Base-by-base conservation (phyloP, 2,329 filamentous ascomycete species). In the Lachnellula cervina region DNA sequence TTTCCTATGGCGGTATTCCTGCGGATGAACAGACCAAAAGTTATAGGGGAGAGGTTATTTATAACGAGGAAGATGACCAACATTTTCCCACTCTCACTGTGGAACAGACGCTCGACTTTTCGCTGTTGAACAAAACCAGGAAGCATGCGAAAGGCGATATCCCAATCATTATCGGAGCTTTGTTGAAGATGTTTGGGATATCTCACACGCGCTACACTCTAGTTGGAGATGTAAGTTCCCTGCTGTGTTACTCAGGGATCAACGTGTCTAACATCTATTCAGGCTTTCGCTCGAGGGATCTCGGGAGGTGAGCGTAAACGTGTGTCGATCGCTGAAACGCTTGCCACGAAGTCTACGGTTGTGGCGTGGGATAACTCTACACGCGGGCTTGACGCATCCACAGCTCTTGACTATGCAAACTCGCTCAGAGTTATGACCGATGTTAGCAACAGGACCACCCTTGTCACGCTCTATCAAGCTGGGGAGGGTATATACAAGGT, bases 321-420 rank as follows among this genome's bases (percentile, higher is more conserved):
- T 66, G 88, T 90, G 8, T 86, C 84, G 21, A 90, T 93, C 60
- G 87, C 87, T 1, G 89, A 93, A 71, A 89, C 87, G 0, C 72
- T 93, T 21, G 85, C 87, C 4, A 87, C 87, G 6, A 87, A 88
- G 69, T 84, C 84, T 0, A 84, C 86, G 0, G 84, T 92, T 1
- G 83, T 88, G 35, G 86, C 84, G 59, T 92, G 87, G 87, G 89
- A 93, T 63, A 93, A 93, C 69, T 86, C 82, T 0, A 93, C 88
- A 0, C 78, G 89, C 48, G 89, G 89, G n/a, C 75, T 93, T 0
- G 89, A 94, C 67, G 86, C 88, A 1, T 88, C 84, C 1, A 92
- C 88, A 0, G 89, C 89, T 4, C 76, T 92, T 4, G 88, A 92
- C 65, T 93, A 89, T 63, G 87, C 85, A 9, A 86, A 84, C 55